These are phyloP conservation scores for Suillus cothurnatus DNA, from an alignment of 768 basidiomycete species.

Conservation along the genomic window DNA sequence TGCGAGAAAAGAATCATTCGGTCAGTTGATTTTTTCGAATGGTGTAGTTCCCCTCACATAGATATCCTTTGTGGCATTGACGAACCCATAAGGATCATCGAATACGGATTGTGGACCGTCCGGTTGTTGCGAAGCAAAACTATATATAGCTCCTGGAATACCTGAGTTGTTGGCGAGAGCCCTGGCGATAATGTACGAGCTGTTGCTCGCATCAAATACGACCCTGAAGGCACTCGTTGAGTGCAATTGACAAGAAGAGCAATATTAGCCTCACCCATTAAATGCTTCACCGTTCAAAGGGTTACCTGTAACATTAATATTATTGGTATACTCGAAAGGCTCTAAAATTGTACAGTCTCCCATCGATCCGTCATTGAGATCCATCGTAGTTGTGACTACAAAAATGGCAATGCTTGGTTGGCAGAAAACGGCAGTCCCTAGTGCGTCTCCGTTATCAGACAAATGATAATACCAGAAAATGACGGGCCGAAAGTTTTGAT, in stretches of 20 bases:
- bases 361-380: slow-evolving; percentile 46
- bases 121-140: slow-evolving; percentile 44
- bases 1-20: not conserved
- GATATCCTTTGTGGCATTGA: slow-evolving; percentile 49
- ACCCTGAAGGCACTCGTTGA: slow-evolving; percentile 35
- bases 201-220: slow-evolving; percentile 37
- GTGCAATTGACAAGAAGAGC: not conserved
- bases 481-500: slow-evolving; percentile 51
- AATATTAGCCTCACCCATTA: slow-evolving; percentile 54
- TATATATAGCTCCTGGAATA: slow-evolving; percentile 64
- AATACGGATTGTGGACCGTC: slow-evolving; percentile 49
- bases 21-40: not conserved
- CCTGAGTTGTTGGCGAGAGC: slow-evolving; percentile 50
- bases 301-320: slow-evolving; percentile 52
- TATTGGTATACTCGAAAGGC: slow-evolving; percentile 43
- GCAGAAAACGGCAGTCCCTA: slow-evolving; percentile 60
- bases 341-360: slow-evolving; percentile 36
- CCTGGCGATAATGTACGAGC: slow-evolving; percentile 54
- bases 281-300: slow-evolving; percentile 49
- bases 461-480: slow-evolving; percentile 67
- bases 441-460: slow-evolving; percentile 28
- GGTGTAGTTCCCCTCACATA: slow-evolving; percentile 22
- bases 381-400: slow-evolving; percentile 44
- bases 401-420: slow-evolving; percentile 48
- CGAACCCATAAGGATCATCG: slow-evolving; percentile 49